Evolutionary conservation across 1,284 basidiomycete species (phyloP), one percentile per base, ranked within the genome.

Genomic region (Irpex sp.): DNA sequence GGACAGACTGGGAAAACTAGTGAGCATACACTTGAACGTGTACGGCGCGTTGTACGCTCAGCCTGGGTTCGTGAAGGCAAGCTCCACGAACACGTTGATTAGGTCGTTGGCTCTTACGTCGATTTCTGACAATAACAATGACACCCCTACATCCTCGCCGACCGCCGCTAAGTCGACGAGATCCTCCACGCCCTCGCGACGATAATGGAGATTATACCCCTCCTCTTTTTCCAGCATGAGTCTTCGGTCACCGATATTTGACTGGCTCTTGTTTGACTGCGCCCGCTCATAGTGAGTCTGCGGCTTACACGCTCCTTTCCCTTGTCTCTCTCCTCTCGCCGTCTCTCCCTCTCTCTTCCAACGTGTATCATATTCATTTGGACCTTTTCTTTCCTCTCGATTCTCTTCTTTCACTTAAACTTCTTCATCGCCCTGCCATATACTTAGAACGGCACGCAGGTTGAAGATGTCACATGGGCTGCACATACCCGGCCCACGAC

Each of bases 21-120:
- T 87, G 5, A 76, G 83, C 58, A 86, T 92, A 66, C 91, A 93
- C 72, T 78, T 91, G 60, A 83, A 86, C 67, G 87, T 90, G 55
- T 93, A 91, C 72, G 77, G 89, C 50, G 82, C 84, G 33, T 73
- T 92, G 62, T 93, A 93, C 75, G 88, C 90, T 74, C 83, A 84
- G 69, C 80, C 85, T 65, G 83, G 81, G 62, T 86, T 89, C 73
- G 67, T 81, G 53, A 55, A 55, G 33, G 26, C 53, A 2, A 33
- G 53, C 53, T 55, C 53, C 53, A 55, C 53, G 26, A 55, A 55
- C 53, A 55, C 53, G 53, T 21, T 55, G 26, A 33, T 35, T 11
- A 55, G 53, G 53, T 17, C 53, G 33, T 21, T 55, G 11, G 53
- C 53, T 6, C 53, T 55, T 55, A 55, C 53, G 53, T 55, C 53